A percentile compares a stretch with the other conserved stretches of the same genome.
Conservation (phyloP, 306 rosid genomes). For the Sesbania bispinosa region DNA sequence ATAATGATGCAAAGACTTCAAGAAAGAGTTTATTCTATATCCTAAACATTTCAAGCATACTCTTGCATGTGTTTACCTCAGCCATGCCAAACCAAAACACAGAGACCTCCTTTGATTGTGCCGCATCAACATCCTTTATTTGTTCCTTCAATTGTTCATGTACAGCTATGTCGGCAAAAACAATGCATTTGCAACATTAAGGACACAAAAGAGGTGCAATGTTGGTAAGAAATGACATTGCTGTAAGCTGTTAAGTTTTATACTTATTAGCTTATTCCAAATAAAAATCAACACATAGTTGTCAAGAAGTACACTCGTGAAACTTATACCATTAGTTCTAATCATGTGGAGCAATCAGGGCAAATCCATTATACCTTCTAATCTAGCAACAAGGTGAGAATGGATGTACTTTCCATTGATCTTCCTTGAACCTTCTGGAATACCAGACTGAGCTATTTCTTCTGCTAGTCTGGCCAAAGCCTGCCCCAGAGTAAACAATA, state of each 20-base stretch:
- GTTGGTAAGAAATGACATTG: neutral
- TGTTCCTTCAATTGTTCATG: slow-evolving; percentile 55
- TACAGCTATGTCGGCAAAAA: slow-evolving; percentile 48
- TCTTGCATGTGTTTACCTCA: slow-evolving; percentile 58
- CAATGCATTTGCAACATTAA: slow-evolving; percentile 19
- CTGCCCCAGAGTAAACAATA: slow-evolving; percentile 39
- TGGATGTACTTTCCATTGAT: slow-evolving; percentile 91
- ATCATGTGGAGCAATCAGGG: neutral
- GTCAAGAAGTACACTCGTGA: slow-evolving; percentile 1
- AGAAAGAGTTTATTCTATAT: neutral
- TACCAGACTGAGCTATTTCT: slow-evolving; percentile 69
- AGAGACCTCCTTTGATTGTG: slow-evolving; percentile 72
- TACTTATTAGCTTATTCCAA: neutral
- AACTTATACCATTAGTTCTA: neutral
- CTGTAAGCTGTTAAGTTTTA: neutral
- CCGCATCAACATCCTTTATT: slow-evolving; percentile 63
- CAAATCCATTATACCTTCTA: slow-evolving; percentile 57
- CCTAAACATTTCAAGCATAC: slow-evolving; percentile 16
- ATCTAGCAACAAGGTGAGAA: slow-evolving; percentile 74
- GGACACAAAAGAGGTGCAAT: slow-evolving; percentile 13
- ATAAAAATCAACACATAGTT: neutral
- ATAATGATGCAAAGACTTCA: neutral
- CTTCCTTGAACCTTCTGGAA: slow-evolving; percentile 81
- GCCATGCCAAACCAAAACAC: slow-evolving; percentile 86
- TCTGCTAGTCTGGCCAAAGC: slow-evolving; percentile 71